Conservation (phyloP, 495 filamentous ascomycete genomes). For the Trichoderma gamsii region DNA sequence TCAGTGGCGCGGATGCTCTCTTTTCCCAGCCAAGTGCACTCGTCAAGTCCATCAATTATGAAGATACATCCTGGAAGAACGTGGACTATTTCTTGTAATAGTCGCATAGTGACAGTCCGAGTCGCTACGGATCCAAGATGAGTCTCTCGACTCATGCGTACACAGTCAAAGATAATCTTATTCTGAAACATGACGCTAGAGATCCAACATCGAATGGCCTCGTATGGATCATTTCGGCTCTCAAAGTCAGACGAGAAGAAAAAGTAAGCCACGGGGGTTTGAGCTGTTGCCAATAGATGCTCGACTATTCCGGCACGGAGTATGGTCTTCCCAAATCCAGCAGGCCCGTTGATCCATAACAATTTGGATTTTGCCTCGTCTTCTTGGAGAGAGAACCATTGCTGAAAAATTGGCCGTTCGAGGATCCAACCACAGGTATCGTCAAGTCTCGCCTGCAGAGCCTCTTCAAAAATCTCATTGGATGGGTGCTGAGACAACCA, state of each 20-base stretch:
- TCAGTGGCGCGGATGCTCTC: not conserved
- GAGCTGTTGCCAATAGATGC: conserved; percentile 17
- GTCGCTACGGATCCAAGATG: conserved; percentile 18
- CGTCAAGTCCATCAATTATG: conserved; percentile 28
- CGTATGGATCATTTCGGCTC: conserved; percentile 21
- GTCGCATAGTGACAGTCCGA: conserved; percentile 18
- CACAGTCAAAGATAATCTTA: conserved; percentile 20
- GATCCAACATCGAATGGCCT: conserved; percentile 27
- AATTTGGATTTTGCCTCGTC: conserved; percentile 16
- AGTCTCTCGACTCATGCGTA: conserved; percentile 13
- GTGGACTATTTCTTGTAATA: conserved; percentile 21
- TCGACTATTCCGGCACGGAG: conserved; percentile 25
- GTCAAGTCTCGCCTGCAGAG: conserved; percentile 20
- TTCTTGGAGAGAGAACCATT: conserved; percentile 20
- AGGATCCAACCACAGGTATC: conserved; percentile 29
- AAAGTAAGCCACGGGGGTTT: conserved; percentile 21
- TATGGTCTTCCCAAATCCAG: conserved; percentile 30
- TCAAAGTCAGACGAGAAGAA: conserved; percentile 26
- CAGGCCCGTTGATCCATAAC: conserved; percentile 28
- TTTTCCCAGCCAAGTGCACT: conserved; percentile 20
- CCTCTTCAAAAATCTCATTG: conserved; percentile 19
- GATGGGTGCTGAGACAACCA: not conserved
- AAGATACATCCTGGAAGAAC: conserved; percentile 22
- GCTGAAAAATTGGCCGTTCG: conserved; percentile 17
- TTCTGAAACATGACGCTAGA: conserved; percentile 21